These are phyloP conservation scores for Lodderomyces theae DNA, from an alignment of 1,139 yeast genomes.

Conservation along the genomic window DNA sequence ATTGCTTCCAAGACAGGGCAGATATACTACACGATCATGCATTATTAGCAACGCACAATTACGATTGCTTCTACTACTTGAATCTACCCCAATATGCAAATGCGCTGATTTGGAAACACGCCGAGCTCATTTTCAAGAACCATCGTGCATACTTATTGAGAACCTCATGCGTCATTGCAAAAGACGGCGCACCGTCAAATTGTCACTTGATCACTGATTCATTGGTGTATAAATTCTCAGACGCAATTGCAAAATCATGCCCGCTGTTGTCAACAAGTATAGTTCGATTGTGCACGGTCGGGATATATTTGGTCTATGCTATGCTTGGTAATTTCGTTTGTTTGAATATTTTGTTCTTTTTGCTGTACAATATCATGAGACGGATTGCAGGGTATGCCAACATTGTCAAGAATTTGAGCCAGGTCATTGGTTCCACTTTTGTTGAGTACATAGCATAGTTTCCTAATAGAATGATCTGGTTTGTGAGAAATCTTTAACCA, in stretches of 20 bases:
- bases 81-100: slow-evolving; percentile 10
- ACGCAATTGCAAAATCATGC: slow-evolving; percentile 19
- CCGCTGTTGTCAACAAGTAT: slow-evolving; percentile 9
- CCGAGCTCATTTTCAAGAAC: slow-evolving; percentile 7
- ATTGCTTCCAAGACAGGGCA: slow-evolving; percentile 20
- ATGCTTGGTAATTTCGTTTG: slow-evolving; percentile 31
- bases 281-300: slow-evolving; percentile 22
- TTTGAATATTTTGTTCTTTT: slow-evolving; percentile 22
- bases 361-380: slow-evolving; percentile 12
- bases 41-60: slow-evolving; percentile 13
- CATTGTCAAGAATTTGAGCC: slow-evolving; percentile 10
- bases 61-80: slow-evolving; percentile 16
- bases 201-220: slow-evolving; percentile 14
- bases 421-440: slow-evolving; percentile 6
- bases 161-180: slow-evolving; percentile 10
- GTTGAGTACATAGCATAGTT: slow-evolving; percentile 4
- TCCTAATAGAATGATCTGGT: too few relatives aligned
- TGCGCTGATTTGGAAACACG: slow-evolving; percentile 11
- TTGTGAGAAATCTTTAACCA: too few relatives aligned
- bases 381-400: slow-evolving; percentile 11
- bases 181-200: neutral
- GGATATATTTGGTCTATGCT: slow-evolving; percentile 27
- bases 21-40: slow-evolving; percentile 14
- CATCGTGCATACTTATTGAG: slow-evolving; percentile 9
- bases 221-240: slow-evolving; percentile 30